Conservation (phyloP, 257 asterid genomes). For the Echites panduratus region DNA sequence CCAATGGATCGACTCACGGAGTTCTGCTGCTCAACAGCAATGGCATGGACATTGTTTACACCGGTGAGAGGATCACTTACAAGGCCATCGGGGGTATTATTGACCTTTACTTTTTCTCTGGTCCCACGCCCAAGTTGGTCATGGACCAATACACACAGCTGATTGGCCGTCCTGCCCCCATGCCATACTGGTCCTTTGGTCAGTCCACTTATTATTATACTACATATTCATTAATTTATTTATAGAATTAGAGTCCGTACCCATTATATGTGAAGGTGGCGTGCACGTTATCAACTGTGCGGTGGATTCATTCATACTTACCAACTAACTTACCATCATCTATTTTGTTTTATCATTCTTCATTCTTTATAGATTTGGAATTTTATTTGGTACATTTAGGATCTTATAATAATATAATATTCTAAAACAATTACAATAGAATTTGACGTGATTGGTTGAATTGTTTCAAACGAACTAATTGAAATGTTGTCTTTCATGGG, state of each 20-base stretch:
- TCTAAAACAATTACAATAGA: not conserved
- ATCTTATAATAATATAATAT: not conserved
- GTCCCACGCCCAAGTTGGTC: conserved; percentile 70
- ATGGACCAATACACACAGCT: conserved; percentile 77
- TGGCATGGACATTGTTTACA: conserved; percentile 74
- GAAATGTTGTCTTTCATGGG: not conserved
- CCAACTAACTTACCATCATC: not conserved
- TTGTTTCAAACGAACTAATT: not conserved
- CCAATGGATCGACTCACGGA: conserved; percentile 64
- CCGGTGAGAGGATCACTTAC: conserved; percentile 67
- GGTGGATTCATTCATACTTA: too few species aligned
- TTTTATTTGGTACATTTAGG: not conserved
- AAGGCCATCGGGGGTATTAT: conserved; percentile 76
- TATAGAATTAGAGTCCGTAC: too few species aligned
- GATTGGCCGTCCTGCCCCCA: conserved; percentile 82
- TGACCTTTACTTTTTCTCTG: conserved; percentile 71
- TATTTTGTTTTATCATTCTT: not conserved
- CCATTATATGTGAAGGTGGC: too few species aligned
- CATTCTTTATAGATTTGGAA: not conserved
- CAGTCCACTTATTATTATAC: conserved; percentile 24
- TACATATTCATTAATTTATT: too few species aligned
- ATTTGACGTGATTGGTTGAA: not conserved
- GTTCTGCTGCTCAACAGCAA: conserved; percentile 73
- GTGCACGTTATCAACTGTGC: too few species aligned
- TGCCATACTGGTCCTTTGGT: conserved; percentile 98